A percentile compares a stretch with the other conserved stretches of the same genome.
These are phyloP conservation scores for Meripilus lineatus DNA, from an alignment of 1,284 basidiomycete species.

Conservation along the genomic window DNA sequence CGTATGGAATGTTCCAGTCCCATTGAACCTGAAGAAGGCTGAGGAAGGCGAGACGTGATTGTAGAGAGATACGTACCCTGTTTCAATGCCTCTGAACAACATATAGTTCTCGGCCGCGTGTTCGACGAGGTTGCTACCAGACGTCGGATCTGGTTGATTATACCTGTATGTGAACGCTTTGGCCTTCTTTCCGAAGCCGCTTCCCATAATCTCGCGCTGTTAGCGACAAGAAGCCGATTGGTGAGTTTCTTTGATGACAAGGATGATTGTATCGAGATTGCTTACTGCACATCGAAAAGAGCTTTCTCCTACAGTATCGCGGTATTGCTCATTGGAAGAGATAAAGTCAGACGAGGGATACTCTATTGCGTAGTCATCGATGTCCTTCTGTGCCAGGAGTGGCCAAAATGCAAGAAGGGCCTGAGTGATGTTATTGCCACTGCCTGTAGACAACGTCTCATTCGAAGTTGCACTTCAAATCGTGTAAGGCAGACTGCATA, in stretches of 20 bases:
- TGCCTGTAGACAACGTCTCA: conserved; percentile 38
- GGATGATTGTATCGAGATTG: conserved; percentile 8
- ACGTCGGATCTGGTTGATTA: conserved; percentile 46
- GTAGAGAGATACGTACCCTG: conserved; percentile 35
- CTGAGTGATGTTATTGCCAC: conserved; percentile 31
- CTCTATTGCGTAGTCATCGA: conserved; percentile 33
- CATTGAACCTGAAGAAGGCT: conserved; percentile 39
- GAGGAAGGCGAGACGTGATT: no score
- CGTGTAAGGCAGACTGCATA: neutral
- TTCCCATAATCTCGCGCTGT: conserved; percentile 36
- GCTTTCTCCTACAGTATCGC: conserved; percentile 44
- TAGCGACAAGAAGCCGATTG: neutral
- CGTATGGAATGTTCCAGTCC: conserved; percentile 34
- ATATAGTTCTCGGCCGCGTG: conserved; percentile 61
- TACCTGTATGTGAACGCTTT: conserved; percentile 48
- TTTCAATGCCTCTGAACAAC: conserved; percentile 55
- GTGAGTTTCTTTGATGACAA: neutral
- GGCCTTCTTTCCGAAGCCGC: conserved; percentile 29
- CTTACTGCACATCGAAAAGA: conserved; percentile 46
- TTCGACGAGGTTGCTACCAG: conserved; percentile 27
- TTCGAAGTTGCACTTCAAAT: conserved; percentile 49
- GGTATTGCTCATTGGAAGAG: conserved; percentile 34
- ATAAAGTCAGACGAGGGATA: conserved; percentile 37
- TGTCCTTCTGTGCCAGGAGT: conserved; percentile 32
- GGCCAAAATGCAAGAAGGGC: conserved; percentile 41